These are phyloP conservation scores for Coemansia sp. DNA, from an alignment of 192 early-diverging fungal species.

Conservation along the genomic window DNA sequence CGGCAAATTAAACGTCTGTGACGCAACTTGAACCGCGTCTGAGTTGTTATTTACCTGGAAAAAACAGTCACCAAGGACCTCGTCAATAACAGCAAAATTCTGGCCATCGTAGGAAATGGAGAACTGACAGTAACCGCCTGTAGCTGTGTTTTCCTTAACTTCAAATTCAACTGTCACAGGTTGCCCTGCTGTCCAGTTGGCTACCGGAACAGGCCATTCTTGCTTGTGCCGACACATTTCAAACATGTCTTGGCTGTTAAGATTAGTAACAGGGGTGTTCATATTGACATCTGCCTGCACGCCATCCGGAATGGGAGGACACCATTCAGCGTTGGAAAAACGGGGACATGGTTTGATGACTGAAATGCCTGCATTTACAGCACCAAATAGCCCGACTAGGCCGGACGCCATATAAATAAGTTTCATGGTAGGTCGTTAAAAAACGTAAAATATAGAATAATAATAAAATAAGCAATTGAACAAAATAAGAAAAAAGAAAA, in stretches of 20 bases:
- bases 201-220: constrained; percentile 56
- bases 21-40: neutral
- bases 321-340: constrained; percentile 23
- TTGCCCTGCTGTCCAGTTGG: constrained; percentile 56
- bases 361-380: constrained; percentile 22
- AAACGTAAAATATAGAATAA: neutral
- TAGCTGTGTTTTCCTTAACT: constrained; percentile 47
- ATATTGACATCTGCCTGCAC: constrained; percentile 41
- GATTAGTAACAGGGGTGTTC: constrained; percentile 24
- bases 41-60: neutral
- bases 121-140: constrained; percentile 71
- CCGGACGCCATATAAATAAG: constrained; percentile 1
- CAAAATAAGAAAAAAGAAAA: neutral
- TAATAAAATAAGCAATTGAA: constrained; percentile 6
- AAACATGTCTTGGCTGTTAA: constrained; percentile 4
- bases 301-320: constrained; percentile 45
- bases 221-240: constrained; percentile 62
- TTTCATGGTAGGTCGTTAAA: neutral
- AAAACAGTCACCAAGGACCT: constrained; percentile 41
- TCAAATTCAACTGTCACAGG: constrained; percentile 51
- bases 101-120: constrained; percentile 62
- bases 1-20: constrained; percentile 54
- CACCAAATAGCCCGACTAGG: constrained; percentile 5
- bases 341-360: constrained; percentile 36
- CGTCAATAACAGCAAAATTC: constrained; percentile 59